Base-by-base conservation (phyloP, 768 basidiomycete genomes). In the Russula earlei region DNA sequence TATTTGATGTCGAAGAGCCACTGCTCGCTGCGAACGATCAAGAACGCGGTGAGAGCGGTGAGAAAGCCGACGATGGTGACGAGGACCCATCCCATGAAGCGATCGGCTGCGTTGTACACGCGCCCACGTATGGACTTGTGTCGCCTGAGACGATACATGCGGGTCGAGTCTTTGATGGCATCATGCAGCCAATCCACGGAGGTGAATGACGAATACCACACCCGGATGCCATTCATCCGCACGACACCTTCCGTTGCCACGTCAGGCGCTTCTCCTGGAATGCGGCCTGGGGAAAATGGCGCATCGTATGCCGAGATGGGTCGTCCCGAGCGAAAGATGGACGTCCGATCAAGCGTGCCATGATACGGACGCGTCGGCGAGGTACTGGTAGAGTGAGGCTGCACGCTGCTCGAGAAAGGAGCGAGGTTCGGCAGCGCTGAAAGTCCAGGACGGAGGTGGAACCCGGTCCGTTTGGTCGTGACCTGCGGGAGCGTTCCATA, bases 121-220 rank as follows among this genome's bases (percentile, higher is more conserved):
- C 76, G 79, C 1, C 88, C 84, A 19, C 87, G 80, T 33, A 83
- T 17, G 1, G 92, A 89, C 63, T 80, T 84, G 54, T 82, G 79
- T 47, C 73, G 77, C 58, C 90, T 76, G 17, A 95, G 75, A 48
- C 80, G 77, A 33, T 85, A 79, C 61, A 87, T 85, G 27, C 93
- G 86, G 8, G 80, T 79, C 0, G 91, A 91, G 66, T 95, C 91
- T 69, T 96, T 94, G 74, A 97, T 91, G 38, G 90, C 80, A 72
- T 97, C 95, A 64, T 97, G 95, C 52, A 97, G 74, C 95, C 94
- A 97, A 69, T 97, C 93, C 54, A 95, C 86, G 19, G 88, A 91
- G 0, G 89, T 84, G 72, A 84, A 95, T 3, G 87, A 89, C 11
- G 86, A 83, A 68, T 91, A 92, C 90, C 85, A 89, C n/a, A 92